Evolutionary conservation across 805 yeast species (phyloP).

Genomic region (Wickerhamiella sergipiensis): DNA sequence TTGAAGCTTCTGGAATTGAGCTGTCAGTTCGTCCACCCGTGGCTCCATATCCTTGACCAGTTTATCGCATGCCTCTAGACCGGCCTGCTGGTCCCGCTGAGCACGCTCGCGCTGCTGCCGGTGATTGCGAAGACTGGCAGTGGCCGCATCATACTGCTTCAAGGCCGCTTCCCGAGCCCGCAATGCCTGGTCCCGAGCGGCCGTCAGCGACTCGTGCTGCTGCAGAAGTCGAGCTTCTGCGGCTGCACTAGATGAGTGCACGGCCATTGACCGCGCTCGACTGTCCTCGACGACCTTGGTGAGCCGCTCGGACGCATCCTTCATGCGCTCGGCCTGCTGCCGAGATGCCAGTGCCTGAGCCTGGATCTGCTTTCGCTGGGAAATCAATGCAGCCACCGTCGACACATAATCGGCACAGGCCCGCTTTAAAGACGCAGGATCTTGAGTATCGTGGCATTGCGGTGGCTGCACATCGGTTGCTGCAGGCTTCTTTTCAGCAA

Average conservation of each 20-base stretch:
- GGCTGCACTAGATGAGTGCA: neutral
- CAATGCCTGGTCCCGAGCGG: neutral
- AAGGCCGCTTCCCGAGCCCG: neutral
- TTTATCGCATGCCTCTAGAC: neutral
- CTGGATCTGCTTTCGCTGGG: neutral
- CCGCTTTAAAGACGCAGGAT: neutral
- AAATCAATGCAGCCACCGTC: neutral
- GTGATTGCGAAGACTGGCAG: neutral
- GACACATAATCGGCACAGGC: neutral
- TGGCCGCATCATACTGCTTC: neutral
- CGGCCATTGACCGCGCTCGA: neutral
- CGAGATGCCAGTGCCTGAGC: neutral
- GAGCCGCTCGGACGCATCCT: neutral
- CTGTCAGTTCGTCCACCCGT: neutral
- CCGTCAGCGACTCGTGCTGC: neutral
- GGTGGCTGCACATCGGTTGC: neutral
- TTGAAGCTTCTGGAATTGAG: neutral
- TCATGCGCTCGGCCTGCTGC: neutral
- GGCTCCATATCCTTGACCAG: neutral
- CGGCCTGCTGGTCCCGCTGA: neutral
- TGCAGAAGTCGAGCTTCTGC: neutral
- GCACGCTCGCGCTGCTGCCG: neutral
- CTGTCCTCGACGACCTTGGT: neutral
- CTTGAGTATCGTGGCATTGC: neutral
- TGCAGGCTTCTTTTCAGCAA: neutral